Percentiles rank a stretch among this genome's conserved stretches.
Evolutionary conservation across 306 rosid species (phyloP).

Genomic region (Cucurbita pepo): DNA sequence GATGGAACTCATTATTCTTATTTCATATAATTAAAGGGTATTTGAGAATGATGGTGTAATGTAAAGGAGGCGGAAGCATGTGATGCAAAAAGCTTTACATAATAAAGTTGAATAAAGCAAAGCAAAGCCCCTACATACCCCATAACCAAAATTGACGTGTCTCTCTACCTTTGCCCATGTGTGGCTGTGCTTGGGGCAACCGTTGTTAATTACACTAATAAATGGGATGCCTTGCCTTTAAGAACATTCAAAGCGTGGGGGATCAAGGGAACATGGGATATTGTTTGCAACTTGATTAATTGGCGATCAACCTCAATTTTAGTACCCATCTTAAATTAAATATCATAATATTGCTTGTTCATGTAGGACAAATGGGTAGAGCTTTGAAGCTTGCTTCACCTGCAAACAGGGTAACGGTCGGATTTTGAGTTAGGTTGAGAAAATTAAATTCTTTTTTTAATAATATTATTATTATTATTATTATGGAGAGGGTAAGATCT

Average conservation of each 20-base stretch:
- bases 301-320: background rate
- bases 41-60: constrained; percentile 20
- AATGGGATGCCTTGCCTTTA: background rate
- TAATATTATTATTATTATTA: too few relatives aligned
- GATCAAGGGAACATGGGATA: background rate
- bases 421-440: constrained; percentile 28
- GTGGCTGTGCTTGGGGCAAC: constrained; percentile 10
- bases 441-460: background rate
- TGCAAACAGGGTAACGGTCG: constrained; percentile 33
- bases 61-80: constrained; percentile 36
- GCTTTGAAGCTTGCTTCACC: constrained; percentile 22
- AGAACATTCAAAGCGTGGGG: background rate
- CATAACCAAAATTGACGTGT: background rate
- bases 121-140: constrained; percentile 1
- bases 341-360: background rate
- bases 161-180: constrained; percentile 8
- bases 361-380: constrained; percentile 4
- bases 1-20: background rate
- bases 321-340: too few relatives aligned
- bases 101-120: constrained; percentile 6
- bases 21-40: background rate
- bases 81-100: constrained; percentile 29
- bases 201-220: background rate
- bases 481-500: background rate
- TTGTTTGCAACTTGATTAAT: background rate